Evolutionary conservation across 768 basidiomycete genomes (phyloP), one percentile per base, ranked within the genome.

Genomic region (Phanerochaete carnosa): DNA sequence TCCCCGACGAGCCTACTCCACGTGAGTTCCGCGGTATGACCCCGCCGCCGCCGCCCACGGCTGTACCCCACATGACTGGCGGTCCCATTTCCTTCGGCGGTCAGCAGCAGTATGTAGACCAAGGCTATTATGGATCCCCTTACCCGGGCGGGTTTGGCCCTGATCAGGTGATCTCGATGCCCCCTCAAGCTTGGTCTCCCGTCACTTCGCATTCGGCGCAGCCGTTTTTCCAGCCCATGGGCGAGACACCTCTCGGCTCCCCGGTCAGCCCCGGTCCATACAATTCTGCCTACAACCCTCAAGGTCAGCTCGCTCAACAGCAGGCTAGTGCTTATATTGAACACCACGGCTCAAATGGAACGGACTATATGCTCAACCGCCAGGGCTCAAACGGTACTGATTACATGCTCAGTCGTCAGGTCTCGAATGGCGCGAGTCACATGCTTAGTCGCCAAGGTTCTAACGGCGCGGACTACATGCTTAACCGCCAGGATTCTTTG

Each of bases 11-110:
- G 22, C 66, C 62, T 19, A 43, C 51, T 12, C 37, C 58, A 26
- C 58, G 57, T 33, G 39, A 19, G 4, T 16, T 64, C 78, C 74
- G 76, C 47, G 77, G 77, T 58, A 74, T 66, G 45, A 54, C 61
- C 60, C 83, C 83, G 19, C 80, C 83, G 23, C 84, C 86, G 19
- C 87, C 87, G n/a, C 77, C 80, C 29, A 88, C 88, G 87, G 78
- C 84, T 54, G 81, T 88, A 49, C 80, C 79, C 63, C 62, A 75
- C 49, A 71, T 75, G 35, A 76, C 73, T 25, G 47, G 53, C 39
- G 57, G 63, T 3, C 58, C 63, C 8, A 57, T 52, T 50, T 58
- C 51, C 22, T 60, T 53, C 57, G 62, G 15, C 59, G 62, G 39
- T 57, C 64, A 43, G 32, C 59, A 39, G 25, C 46, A 50, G 25